Evolutionary conservation across 208 protist species (phyloP), one percentile per base, ranked within the genome.

Genomic region (Lotmaria passim): DNA sequence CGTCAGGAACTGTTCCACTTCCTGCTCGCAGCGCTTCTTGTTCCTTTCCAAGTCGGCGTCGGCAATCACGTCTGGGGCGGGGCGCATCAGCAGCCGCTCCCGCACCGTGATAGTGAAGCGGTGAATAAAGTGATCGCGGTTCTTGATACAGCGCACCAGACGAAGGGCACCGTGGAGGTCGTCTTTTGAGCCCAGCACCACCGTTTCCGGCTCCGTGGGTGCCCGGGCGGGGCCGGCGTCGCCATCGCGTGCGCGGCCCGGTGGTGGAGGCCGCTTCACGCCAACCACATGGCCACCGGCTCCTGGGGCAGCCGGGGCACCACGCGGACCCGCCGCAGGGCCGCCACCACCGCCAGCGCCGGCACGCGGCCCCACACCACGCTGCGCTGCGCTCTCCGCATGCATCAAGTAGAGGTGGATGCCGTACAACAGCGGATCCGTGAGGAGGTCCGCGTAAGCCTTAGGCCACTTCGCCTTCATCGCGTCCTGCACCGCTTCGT

Each of bases 121-220:
- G 34, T 69, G 30, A 33, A 81, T 31, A 50, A 90, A 81, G 38
- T 44, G 26, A 44, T 82, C 78, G 23, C 36, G 43, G 41, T 73
- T 62, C 23, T 57, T 36, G 30, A 83, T 69, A 69, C 73, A 72
- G 21, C 59, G 38, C 34, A 75, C 69, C 26, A 90, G 52, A 51
- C 78, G 78, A 24, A 90, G 33, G 12, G 79, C 69, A 17, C 73
- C 59, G 50, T 68, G 48, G 1, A 90, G 26, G 21, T 87, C 85
- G 19, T 79, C 64, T 48, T 70, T 55, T 0, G 67, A 58, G 6
- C n/a, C 36, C 26, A 74, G 52, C 31, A 47, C 38, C 7, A 79
- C 53, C 11, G 58, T 7, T n/a, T 69, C 55, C 14, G 34, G 74
- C 44, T 50, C 8, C 31, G 43, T 10, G 5, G 55, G 41, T 31